Conservation (phyloP, 1,139 yeast genomes). For the Saccharomyces pastorianus region DNA sequence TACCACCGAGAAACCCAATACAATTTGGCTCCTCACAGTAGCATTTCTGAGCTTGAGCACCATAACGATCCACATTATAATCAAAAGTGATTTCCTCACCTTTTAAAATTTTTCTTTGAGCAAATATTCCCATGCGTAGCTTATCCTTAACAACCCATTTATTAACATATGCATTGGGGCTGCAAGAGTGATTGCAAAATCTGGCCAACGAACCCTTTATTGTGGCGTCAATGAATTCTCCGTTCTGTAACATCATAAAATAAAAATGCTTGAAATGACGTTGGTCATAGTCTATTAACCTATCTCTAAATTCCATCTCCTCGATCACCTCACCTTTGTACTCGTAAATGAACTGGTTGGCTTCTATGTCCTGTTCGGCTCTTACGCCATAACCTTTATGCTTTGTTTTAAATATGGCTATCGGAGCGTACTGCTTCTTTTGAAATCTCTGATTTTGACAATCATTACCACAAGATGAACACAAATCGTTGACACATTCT, state of each 20-base stretch:
- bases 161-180: constrained; percentile 89
- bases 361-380: constrained; percentile 51
- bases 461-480: constrained; percentile 60
- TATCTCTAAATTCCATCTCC: constrained; percentile 57
- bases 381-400: constrained; percentile 85
- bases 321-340: constrained; percentile 91
- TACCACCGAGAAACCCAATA: constrained; percentile 90
- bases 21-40: constrained; percentile 92
- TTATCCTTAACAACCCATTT: constrained; percentile 95
- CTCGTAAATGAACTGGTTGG: constrained; percentile 71
- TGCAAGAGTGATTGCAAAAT: constrained; percentile 90
- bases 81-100: constrained; percentile 96
- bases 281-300: constrained; percentile 68
- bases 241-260: constrained; percentile 93
- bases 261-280: constrained; percentile 79
- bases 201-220: constrained; percentile 79
- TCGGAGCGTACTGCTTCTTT: constrained; percentile 56
- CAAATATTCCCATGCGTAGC: constrained; percentile 89
- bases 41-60: constrained; percentile 90
- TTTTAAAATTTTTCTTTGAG: constrained; percentile 57
- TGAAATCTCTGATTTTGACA: constrained; percentile 90
- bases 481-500: constrained; percentile 73
- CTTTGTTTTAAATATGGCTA: constrained; percentile 73
- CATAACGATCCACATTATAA: constrained; percentile 92
- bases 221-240: constrained; percentile 92